phyloP scores from a whole-genome alignment of 768 basidiomycete genomes.

The Termitomyces sp. region DNA sequence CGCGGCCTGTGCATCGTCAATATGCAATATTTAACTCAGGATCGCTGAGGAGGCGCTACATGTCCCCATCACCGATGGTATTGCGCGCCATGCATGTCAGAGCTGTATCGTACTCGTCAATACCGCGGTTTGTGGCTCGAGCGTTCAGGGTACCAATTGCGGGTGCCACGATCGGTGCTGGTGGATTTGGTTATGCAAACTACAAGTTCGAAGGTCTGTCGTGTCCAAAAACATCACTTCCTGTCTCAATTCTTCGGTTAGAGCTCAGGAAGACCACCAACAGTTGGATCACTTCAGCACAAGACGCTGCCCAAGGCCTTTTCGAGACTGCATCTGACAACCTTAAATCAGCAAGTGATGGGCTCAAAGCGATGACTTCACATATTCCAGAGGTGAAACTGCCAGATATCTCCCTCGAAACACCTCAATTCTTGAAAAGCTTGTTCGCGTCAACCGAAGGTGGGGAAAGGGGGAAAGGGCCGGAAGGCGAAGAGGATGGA shows the following conservation, averaged over 20 bases:
- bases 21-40: constrained; percentile 52
- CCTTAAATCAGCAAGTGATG: constrained; percentile 66
- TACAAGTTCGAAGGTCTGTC: constrained; percentile 90
- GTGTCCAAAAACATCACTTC: not conserved
- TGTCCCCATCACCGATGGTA: constrained; percentile 31
- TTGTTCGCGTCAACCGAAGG: constrained; percentile 33
- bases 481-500: constrained; percentile 23
- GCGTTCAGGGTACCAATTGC: constrained; percentile 88
- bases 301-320: constrained; percentile 65
- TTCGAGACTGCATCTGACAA: constrained; percentile 66
- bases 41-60: constrained; percentile 45
- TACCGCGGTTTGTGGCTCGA: constrained; percentile 82
- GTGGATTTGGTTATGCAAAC: constrained; percentile 90
- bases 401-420: constrained; percentile 35
- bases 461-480: constrained; percentile 25
- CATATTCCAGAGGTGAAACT: constrained; percentile 58
- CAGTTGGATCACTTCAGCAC: constrained; percentile 58
- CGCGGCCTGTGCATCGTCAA: constrained; percentile 49
- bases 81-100: constrained; percentile 69
- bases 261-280: constrained; percentile 67
- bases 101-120: constrained; percentile 78
- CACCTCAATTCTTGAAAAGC: constrained; percentile 67
- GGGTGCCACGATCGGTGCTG: constrained; percentile 84
- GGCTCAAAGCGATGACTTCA: constrained; percentile 53
- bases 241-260: constrained; percentile 21